Base-by-base conservation (phyloP, 2,329 filamentous ascomycete species). In the Xylariaceae sp. region DNA sequence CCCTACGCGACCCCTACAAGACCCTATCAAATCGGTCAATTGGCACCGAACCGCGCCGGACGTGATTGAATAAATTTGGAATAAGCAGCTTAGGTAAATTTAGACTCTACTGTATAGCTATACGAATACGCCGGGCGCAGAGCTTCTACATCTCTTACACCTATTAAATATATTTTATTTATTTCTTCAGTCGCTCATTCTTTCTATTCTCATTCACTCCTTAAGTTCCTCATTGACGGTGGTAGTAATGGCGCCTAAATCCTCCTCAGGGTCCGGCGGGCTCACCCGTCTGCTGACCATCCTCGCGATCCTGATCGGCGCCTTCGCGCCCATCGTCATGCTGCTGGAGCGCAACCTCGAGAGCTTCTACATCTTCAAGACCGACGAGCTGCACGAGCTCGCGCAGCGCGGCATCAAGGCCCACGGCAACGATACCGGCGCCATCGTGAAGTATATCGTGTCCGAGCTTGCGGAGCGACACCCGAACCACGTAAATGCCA, bases 351-450 rank as follows among this genome's bases (percentile, higher is more conserved):
- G 79, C 64, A 81, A 82, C 71, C 74, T 84, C 52, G 76, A 83
- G 57, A 73, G 70, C 53, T 86, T 92, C 77, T 94, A 92, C 80
- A 83, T 94, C 72, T 92, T 95, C 73, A 75, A 85, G 48, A 81
- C 82, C 2, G 76, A 79, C 13, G 80, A 90, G 57, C 80, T 95
- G 55, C 84, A 91, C 68, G 80, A 86, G 56, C 74, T 94, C 27
- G 81, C 87, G 9, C 75, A 82, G 72, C 81, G 83, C 58, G 87
- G 84, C 26, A 82, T 95, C 59, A 77, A 74, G 8, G 73, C 80
- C 32, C 85, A 93, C 70, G 89, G 89, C 63, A 89, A 92, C 70
- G 82, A 93, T 75, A 95, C 91, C 11, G 73, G 78, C 52, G 77
- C 78, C 50, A 81, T 92, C 8, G 87, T 91, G 55, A 69, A 79